Evolutionary conservation across 2,329 filamentous ascomycete genomes (phyloP), one percentile per base, ranked within the genome.

Genomic region (Fusarium sp.): DNA sequence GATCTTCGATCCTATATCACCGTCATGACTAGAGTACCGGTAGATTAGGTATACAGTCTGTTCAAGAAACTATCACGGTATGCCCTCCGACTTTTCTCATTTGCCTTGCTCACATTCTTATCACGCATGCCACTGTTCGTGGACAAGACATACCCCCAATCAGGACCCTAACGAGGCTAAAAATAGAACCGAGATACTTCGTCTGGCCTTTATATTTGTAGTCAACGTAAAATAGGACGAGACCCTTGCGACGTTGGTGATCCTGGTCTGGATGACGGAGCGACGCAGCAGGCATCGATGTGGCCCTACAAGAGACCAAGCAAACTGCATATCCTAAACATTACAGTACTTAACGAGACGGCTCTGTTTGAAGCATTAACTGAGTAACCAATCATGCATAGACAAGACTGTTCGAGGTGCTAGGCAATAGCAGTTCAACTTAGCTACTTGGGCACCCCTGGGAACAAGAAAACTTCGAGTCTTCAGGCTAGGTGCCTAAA

Each of bases 141-240:
- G 6, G 13, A 6, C 9, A 8, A 26, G 30, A 5, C 22, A 48
- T 3, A 15, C 6, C 24, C 18, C 13, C 24, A 28, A 15, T 10
- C 24, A 28, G 18, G 0, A 20, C 44, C 18, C 24, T 28, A 22
- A 8, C 9, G 5, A 22, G 6, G 18, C 44, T 10, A 47, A 47
- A 22, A 4, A 7, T 3, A 28, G 18, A 20, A 11, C 13, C 0
- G 2, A 22, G 6, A 28, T 28, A 5, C 6, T 0, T 4, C 3
- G 0, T 11, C 2, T 22, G 8, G 24, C 18, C 3, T 28, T 22
- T 11, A 5, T 22, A 11, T 6, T 1, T 28, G 8, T 3, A 47
- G 1, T 28, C 1, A 0, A 7, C 8, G 0, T 7, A 11, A 47
- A 28, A 28, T 11, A 20, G 3, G 6, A 4, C 2, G 12, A 24